Conservation (phyloP, 805 yeast species). For the Metschnikowia similis region DNA sequence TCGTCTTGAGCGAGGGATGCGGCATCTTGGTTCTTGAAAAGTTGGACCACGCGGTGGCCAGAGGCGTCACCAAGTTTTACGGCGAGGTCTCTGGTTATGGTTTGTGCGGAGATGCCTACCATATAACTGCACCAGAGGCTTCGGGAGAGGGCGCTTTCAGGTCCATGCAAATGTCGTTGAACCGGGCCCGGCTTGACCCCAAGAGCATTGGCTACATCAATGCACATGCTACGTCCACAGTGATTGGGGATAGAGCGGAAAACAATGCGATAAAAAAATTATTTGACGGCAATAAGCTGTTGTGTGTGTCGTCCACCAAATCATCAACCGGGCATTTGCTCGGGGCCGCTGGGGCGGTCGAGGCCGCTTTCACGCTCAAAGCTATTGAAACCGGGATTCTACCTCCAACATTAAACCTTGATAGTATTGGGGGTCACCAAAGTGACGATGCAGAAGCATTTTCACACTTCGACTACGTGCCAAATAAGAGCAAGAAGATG, state of each 20-base stretch:
- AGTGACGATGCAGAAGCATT: conserved; percentile 42
- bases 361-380: conserved; percentile 72
- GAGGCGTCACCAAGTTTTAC: conserved; percentile 57
- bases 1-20: conserved; percentile 90
- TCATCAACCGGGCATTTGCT: conserved; percentile 91
- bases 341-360: conserved; percentile 97
- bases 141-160: conserved; percentile 80
- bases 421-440: conserved; percentile 45
- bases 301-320: conserved; percentile 75
- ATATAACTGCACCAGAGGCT: conserved; percentile 85
- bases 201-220: conserved; percentile 69
- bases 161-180: conserved; percentile 77
- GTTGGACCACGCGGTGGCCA: conserved; percentile 63
- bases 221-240: conserved; percentile 96
- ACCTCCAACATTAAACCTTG: conserved; percentile 82
- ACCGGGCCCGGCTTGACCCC: conserved; percentile 44
- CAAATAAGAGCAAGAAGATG: conserved; percentile 37
- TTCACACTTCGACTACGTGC: conserved; percentile 54
- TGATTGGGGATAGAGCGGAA: conserved; percentile 86
- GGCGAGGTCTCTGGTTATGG: conserved; percentile 90
- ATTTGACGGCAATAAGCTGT: conserved; percentile 35
- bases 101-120: conserved; percentile 84
- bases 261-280: conserved; percentile 62
- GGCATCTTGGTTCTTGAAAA: conserved; percentile 78
- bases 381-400: conserved; percentile 53